phyloP scores from a whole-genome alignment of 1,284 basidiomycete genomes.

The Sporisorium graminicola region DNA sequence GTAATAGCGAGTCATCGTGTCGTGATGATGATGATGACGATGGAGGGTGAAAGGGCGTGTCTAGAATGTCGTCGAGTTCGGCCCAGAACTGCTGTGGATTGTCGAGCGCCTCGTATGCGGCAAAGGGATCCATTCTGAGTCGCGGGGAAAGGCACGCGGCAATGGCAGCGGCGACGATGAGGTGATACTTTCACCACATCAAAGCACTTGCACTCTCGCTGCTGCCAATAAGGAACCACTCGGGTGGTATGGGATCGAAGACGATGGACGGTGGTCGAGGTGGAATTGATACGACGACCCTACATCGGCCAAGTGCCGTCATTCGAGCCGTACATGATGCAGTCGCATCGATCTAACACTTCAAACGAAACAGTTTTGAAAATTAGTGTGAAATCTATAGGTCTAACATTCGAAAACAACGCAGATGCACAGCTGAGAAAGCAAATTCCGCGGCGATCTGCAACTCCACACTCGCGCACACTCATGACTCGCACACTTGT shows the following conservation, averaged over 20 bases:
- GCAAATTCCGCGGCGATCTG: slow-evolving; percentile 10
- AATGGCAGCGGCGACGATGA: background rate
- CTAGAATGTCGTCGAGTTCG: slow-evolving; percentile 61
- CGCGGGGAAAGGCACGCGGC: background rate
- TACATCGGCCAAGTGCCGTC: slow-evolving; percentile 4
- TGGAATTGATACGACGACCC: background rate
- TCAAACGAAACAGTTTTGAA: no score
- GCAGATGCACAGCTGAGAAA: slow-evolving; percentile 34
- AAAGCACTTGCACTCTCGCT: background rate
- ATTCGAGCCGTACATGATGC: background rate
- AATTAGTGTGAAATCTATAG: no score
- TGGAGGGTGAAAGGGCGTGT: slow-evolving; percentile 37
- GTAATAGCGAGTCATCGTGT: slow-evolving; percentile 5
- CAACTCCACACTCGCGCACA: background rate
- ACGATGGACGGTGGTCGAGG: background rate
- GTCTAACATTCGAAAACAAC: slow-evolving; percentile 13
- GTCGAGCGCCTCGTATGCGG: slow-evolving; percentile 49
- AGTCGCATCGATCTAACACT: background rate
- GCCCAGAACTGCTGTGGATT: slow-evolving; percentile 59
- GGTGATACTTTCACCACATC: slow-evolving; percentile 1
- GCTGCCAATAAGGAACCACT: background rate
- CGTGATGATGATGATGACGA: background rate
- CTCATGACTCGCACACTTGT: no score
- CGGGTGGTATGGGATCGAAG: background rate
- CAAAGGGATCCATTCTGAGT: slow-evolving; percentile 56